Base-by-base conservation (phyloP, 2,329 filamentous ascomycete species). In the Blastomyces percursus region DNA sequence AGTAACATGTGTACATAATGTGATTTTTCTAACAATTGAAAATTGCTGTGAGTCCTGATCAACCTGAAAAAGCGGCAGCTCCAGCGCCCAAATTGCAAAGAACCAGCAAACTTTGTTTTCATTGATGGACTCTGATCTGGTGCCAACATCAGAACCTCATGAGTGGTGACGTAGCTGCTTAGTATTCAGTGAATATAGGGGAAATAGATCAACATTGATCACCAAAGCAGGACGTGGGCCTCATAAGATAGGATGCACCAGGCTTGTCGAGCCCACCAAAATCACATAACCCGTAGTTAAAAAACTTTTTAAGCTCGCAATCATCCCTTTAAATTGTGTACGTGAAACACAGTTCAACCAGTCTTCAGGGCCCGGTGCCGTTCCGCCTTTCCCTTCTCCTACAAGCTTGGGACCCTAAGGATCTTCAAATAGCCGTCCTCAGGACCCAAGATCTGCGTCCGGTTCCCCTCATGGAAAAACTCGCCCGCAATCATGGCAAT, bases 401-500 rank as follows among this genome's bases (percentile, higher is more conserved):
- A 51, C 46, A 35, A 38, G 19, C 32, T 48, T 59, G 63, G 63
- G 1, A 61, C 63, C 35, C 58, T 50, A 12, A 64, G 38, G 24
- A 64, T 9, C 14, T 51, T 11, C 1, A 51, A n/a, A 56, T 42
- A 64, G 9, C 61, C 61, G 6, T 54, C 44, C 21, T 64, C 38
- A 8, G 42, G 30, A 12, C 51, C 24, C n/a, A 52, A 21, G 3
- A 40, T 32, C 57, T 62, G 56, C 19, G 40, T 54, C 42, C 64
- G 62, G 24, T 62, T 52, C 24, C 50, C 59, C 21, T 62, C 61
- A 24, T 62, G 60, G 19, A 65, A 59, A 42, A 63, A 65, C 59
- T 65, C 64, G 30, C 59, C 64, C 32, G 62, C 32, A 6, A 65
- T 46, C 64, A 65, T 65, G 51, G 57, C 58, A 11, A 65, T 57